Base-by-base conservation (phyloP, 768 basidiomycete genomes). In the Cystofilobasidium bisporidii region DNA sequence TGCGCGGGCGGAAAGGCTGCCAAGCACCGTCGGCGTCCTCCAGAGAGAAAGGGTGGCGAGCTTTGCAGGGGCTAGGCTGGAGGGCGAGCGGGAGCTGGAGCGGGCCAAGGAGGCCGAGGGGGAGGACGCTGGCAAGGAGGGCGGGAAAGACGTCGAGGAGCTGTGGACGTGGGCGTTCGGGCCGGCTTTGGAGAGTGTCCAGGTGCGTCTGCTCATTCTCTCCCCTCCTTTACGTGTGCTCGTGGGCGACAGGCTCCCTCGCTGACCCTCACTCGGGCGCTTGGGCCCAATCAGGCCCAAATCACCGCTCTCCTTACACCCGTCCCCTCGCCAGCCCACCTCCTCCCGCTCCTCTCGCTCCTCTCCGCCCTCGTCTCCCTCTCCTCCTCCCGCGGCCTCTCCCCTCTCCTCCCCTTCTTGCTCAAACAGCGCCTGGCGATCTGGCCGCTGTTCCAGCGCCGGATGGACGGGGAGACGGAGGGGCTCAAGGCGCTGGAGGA, bases 141-240 rank as follows among this genome's bases (percentile, higher is more conserved):
- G 63, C 57, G 62, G 65, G 53, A 58, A 47, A 0, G 68, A 71
- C 15, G 77, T 87, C 36, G 83, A 85, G 72, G 79, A 79, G 1
- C 80, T 89, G 15, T 99, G 93, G 92, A 94, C 91, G 76, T 87
- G 89, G 74, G 83, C 96, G 47, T 84, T 96, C 78, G 93, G 94
- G 71, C 91, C 96, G 0, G 87, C 88, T 6, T 78, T 94, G 67
- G 87, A 89, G 64, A 96, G 94, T 74, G 84, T 84, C 71, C 84
- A 88, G 79, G 91, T 84, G 74, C 43, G 80, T 76, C 14, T 4
- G 38, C 43, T 60, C 30, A 24, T n/a, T 18, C n/a, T 17, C 48
- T 41, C 6, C 45, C 56, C 8, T n/a, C n/a, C n/a, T n/a, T n/a
- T n/a, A n/a, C n/a, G n/a, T n/a, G n/a, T n/a, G n/a, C n/a, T n/a